These are phyloP conservation scores for Arthroderma sp. DNA, from an alignment of 2,329 filamentous ascomycete species.

Conservation along the genomic window DNA sequence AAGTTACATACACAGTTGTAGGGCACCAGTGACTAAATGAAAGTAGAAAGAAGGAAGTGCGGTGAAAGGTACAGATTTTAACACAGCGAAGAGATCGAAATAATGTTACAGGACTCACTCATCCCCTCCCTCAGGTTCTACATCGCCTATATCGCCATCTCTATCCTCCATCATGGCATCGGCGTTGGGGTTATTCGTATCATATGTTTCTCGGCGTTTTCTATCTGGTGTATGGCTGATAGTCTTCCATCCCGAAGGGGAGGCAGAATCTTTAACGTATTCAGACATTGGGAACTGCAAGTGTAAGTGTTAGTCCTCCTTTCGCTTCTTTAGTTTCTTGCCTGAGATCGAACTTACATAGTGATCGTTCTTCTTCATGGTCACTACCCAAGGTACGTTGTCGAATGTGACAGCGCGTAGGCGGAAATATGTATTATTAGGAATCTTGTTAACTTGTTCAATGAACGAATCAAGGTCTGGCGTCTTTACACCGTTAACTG, in stretches of 20 bases:
- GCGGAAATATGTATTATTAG: conserved; percentile 96
- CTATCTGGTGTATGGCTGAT: conserved; percentile 42
- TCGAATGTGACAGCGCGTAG: conserved; percentile 97
- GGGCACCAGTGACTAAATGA: background rate
- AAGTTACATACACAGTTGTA: background rate
- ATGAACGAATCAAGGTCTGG: conserved; percentile 73
- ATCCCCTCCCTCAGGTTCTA: conserved; percentile 25
- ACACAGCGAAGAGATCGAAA: background rate
- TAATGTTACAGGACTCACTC: background rate
- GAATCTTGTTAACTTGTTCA: conserved; percentile 69
- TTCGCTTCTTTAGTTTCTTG: background rate
- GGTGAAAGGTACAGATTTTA: background rate
- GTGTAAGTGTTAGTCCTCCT: background rate
- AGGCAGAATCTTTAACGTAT: conserved; percentile 46
- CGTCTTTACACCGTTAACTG: conserved; percentile 81
- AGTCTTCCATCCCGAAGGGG: conserved; percentile 46
- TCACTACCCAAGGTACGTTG: conserved; percentile 97
- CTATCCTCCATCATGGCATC: conserved; percentile 37
- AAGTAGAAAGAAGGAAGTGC: background rate
- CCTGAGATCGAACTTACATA: conserved; percentile 43
- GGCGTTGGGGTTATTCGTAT: conserved; percentile 34
- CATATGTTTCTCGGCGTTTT: conserved; percentile 23
- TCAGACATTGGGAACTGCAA: conserved; percentile 51
- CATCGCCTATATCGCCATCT: conserved; percentile 26
- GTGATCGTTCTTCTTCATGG: conserved; percentile 99